Percentiles rank a stretch among this genome's conserved stretches.
These are phyloP conservation scores for Basidiobolus heterosporus DNA, from an alignment of 371 early-diverging fungal species.

Conservation along the genomic window DNA sequence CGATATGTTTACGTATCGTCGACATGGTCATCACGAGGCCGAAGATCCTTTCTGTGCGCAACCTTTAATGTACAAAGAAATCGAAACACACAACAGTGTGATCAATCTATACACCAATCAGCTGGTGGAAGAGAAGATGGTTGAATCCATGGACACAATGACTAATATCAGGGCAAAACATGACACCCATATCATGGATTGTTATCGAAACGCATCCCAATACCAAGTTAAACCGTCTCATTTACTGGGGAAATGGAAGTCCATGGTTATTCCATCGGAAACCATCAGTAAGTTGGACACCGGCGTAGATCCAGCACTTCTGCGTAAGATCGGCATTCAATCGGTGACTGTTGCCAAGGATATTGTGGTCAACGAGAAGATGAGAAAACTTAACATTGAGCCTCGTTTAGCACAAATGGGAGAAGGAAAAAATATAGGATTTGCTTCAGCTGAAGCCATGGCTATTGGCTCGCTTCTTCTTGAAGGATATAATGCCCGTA, in stretches of 20 bases:
- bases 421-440: conserved; percentile 61
- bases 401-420: conserved; percentile 13
- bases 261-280: conserved; percentile 6
- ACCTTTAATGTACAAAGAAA: conserved; percentile 86
- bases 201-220: conserved; percentile 27
- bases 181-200: no score
- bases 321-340: conserved; percentile 25
- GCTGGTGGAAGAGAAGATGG: conserved; percentile 15
- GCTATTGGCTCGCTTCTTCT: conserved; percentile 77
- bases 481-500: conserved; percentile 73
- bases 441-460: conserved; percentile 90
- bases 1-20: conserved; percentile 82
- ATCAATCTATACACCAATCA: conserved; percentile 64
- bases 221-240: conserved; percentile 29
- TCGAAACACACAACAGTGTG: conserved; percentile 63
- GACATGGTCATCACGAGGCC: conserved; percentile 93
- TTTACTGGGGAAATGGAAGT: conserved; percentile 6
- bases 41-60: conserved; percentile 97
- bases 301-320: conserved; percentile 20
- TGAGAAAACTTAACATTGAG: conserved; percentile 3
- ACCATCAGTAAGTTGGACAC: conserved; percentile 13
- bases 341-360: conserved; percentile 54
- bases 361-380: conserved; percentile 60
- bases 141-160: conserved; percentile 25
- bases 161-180: conserved; percentile 7